These are phyloP conservation scores for Arachis monticola DNA, from an alignment of 331 rosid genomes.

Conservation along the genomic window DNA sequence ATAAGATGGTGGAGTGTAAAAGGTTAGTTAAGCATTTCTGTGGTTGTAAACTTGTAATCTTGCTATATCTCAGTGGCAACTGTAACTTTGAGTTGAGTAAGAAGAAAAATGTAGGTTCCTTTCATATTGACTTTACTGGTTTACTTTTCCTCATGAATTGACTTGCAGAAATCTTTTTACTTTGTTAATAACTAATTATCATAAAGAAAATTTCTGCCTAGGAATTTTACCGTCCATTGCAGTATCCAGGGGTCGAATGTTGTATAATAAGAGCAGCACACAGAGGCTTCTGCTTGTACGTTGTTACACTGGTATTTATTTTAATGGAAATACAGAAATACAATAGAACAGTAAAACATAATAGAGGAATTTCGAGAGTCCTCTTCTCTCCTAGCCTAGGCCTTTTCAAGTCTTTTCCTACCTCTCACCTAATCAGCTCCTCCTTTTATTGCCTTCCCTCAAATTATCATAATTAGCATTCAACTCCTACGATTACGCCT, in stretches of 20 bases:
- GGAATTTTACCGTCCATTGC: slow-evolving; percentile 9
- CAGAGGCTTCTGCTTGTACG: slow-evolving; percentile 9
- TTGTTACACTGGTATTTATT: too few species aligned
- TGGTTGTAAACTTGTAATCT: slow-evolving; percentile 4
- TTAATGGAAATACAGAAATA: too few species aligned
- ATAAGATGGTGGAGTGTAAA: slow-evolving; percentile 95
- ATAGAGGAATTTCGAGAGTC: too few species aligned
- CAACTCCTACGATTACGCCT: too few species aligned
- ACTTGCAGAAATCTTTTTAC: background rate
- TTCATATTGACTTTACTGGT: slow-evolving; percentile 2
- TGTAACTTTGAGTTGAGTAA: slow-evolving; percentile 17
- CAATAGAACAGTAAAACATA: too few species aligned
- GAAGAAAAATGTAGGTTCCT: slow-evolving; percentile 32
- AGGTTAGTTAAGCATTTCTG: slow-evolving; percentile 54
- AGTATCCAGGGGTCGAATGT: slow-evolving; percentile 15
- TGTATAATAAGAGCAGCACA: background rate
- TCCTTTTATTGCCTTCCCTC: too few species aligned
- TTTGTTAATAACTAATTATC: slow-evolving; percentile 18
- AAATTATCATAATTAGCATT: too few species aligned
- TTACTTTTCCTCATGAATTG: background rate
- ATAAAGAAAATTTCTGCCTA: slow-evolving; percentile 1
- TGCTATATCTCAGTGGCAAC: slow-evolving; percentile 14
- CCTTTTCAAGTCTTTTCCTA: too few species aligned
- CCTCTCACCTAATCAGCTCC: too few species aligned
- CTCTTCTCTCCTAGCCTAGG: too few species aligned